A percentile compares a stretch with the other conserved stretches of the same genome.
Conservation (phyloP, 2,329 filamentous ascomycete genomes). For the Monilinia fructicola region DNA sequence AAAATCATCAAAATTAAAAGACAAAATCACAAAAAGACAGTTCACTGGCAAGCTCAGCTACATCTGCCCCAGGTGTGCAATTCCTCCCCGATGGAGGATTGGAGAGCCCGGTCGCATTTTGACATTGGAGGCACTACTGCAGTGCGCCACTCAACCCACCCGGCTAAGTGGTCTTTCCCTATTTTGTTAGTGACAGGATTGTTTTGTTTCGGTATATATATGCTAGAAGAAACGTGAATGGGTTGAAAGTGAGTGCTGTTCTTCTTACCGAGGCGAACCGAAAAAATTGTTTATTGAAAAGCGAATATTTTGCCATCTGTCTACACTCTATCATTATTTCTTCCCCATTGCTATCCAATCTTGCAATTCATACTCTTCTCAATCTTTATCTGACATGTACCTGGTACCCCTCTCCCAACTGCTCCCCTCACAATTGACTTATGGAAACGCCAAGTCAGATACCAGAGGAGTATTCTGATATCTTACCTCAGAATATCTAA, state of each 20-base stretch:
- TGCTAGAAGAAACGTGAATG: not conserved
- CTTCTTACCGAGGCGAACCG: not conserved
- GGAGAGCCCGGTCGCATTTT: not conserved
- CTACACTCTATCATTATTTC: no score
- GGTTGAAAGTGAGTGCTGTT: not conserved
- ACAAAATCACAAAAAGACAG: not conserved
- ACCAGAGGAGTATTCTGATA: no score
- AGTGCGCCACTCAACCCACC: not conserved
- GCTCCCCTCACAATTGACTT: no score
- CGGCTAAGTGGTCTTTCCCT: not conserved
- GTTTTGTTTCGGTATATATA: not conserved
- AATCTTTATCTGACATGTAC: no score
- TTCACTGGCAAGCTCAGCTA: not conserved
- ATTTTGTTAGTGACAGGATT: not conserved
- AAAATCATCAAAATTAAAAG: not conserved
- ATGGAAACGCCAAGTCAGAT: no score
- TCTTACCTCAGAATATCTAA: no score
- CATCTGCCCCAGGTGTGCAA: no score
- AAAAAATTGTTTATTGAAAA: not conserved
- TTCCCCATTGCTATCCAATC: no score
- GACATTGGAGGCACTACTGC: constrained; percentile 4
- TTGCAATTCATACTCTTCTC: no score
- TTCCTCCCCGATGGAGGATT: not conserved
- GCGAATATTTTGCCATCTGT: no score
- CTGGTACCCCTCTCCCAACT: no score